Conservation (phyloP, 2,329 filamentous ascomycete species). For the Pseudogymnoascus sp. region DNA sequence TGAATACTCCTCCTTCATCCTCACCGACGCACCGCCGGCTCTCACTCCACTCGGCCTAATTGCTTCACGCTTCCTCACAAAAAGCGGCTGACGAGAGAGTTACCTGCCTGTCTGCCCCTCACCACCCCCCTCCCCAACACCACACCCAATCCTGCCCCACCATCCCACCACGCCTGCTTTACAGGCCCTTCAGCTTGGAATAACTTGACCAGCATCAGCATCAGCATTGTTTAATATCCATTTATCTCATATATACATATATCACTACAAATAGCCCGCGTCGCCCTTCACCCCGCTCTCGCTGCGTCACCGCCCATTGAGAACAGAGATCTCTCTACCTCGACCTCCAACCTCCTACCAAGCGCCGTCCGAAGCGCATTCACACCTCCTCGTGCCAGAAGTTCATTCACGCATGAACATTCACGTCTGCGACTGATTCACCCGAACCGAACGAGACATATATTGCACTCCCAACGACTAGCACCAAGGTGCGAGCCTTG, state of each 20-base stretch:
- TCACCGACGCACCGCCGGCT: background rate
- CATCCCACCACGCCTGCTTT: slow-evolving; percentile 7
- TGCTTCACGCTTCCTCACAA: background rate
- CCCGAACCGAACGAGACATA: background rate
- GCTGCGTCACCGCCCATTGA: slow-evolving; percentile 6
- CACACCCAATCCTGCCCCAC: slow-evolving; percentile 5
- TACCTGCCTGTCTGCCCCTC: slow-evolving; percentile 8
- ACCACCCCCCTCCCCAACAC: background rate
- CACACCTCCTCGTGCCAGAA: background rate
- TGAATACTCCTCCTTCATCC: background rate
- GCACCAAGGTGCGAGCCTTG: slow-evolving; percentile 2
- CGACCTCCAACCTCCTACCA: background rate
- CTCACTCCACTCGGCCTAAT: slow-evolving; percentile 5
- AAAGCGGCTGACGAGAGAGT: background rate
- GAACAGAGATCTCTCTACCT: background rate
- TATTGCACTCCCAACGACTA: background rate
- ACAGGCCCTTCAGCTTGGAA: slow-evolving; percentile 3
- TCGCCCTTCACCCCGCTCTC: background rate
- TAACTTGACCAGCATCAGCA: background rate
- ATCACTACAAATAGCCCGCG: background rate
- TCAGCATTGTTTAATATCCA: slow-evolving; percentile 10
- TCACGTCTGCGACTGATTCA: slow-evolving; percentile 3
- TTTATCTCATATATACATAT: slow-evolving; percentile 5
- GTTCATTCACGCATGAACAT: background rate
- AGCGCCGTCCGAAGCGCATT: background rate